A percentile compares a stretch with the other conserved stretches of the same genome.
Evolutionary conservation across 2,329 filamentous ascomycete species (phyloP).

Genomic region (Proliferodiscus dingleyae): DNA sequence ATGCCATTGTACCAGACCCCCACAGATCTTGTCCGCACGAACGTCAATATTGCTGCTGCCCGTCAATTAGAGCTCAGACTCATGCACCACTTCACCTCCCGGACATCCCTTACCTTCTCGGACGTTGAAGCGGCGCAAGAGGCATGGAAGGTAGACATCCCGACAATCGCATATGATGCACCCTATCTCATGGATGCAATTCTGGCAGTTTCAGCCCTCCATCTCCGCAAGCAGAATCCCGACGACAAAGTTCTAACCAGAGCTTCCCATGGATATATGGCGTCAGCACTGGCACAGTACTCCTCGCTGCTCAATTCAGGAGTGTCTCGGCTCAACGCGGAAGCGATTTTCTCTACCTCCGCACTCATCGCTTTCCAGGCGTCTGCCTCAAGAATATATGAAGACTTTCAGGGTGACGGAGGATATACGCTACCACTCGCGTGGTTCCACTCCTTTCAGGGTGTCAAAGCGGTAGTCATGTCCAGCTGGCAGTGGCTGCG

Average conservation of each 20-base stretch:
- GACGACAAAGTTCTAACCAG: slow-evolving; percentile 56
- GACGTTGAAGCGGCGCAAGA: slow-evolving; percentile 47
- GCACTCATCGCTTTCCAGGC: slow-evolving; percentile 64
- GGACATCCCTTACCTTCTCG: slow-evolving; percentile 53
- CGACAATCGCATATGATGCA: slow-evolving; percentile 56
- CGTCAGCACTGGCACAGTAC: slow-evolving; percentile 57
- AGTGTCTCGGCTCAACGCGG: slow-evolving; percentile 54
- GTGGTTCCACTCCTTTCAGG: slow-evolving; percentile 65
- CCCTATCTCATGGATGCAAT: slow-evolving; percentile 59
- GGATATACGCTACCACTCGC: slow-evolving; percentile 55
- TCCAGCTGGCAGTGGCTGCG: slow-evolving; percentile 61
- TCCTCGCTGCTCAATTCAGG: slow-evolving; percentile 51
- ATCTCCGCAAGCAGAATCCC: slow-evolving; percentile 52
- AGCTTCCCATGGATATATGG: slow-evolving; percentile 61
- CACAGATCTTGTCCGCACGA: slow-evolving; percentile 13
- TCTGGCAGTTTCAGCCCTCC: slow-evolving; percentile 58
- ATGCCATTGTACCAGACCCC: slow-evolving; percentile 22
- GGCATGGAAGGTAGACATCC: slow-evolving; percentile 57
- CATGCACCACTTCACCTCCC: slow-evolving; percentile 60
- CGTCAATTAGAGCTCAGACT: slow-evolving; percentile 51
- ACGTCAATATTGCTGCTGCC: slow-evolving; percentile 13
- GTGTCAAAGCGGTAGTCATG: slow-evolving; percentile 60
- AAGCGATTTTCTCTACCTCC: slow-evolving; percentile 58
- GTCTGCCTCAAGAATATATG: slow-evolving; percentile 57
- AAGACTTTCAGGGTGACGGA: slow-evolving; percentile 47